phyloP scores from a whole-genome alignment of 2,329 filamentous ascomycete species.

The Colletotrichum cordylinicola region DNA sequence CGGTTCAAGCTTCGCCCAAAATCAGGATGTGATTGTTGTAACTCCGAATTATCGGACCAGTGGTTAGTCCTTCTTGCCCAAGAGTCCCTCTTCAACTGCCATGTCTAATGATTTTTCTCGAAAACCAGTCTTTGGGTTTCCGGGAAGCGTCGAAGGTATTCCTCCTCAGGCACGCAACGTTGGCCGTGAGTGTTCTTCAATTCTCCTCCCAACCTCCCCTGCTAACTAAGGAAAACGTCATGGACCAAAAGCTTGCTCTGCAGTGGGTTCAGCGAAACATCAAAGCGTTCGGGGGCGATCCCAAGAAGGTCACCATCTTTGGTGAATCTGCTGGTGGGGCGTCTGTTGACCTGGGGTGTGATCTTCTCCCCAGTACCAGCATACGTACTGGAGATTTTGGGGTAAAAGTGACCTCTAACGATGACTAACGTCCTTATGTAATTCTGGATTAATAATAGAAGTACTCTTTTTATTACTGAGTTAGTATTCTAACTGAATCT shows the following conservation, averaged over 20 bases:
- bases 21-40: background rate
- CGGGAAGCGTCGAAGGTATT: background rate
- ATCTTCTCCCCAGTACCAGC: no score
- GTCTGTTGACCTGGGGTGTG: background rate
- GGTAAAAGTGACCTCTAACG: no score
- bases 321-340: background rate
- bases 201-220: background rate
- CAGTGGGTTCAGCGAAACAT: conserved; percentile 40
- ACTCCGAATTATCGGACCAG: background rate
- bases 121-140: background rate
- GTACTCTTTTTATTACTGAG: no score
- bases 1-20: background rate
- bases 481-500: no score
- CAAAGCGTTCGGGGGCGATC: conserved; percentile 35
- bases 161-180: background rate
- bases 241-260: conserved; percentile 36
- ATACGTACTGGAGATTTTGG: no score
- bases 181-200: background rate
- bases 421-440: no score
- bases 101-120: background rate
- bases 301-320: conserved; percentile 23
- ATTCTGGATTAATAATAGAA: no score
- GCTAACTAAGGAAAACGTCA: background rate
- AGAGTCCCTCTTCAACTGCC: background rate
- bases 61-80: background rate